A percentile compares a stretch with the other conserved stretches of the same genome.
Evolutionary conservation across 192 early-diverging fungal genomes (phyloP).

Genomic region (Coemansia sp.): DNA sequence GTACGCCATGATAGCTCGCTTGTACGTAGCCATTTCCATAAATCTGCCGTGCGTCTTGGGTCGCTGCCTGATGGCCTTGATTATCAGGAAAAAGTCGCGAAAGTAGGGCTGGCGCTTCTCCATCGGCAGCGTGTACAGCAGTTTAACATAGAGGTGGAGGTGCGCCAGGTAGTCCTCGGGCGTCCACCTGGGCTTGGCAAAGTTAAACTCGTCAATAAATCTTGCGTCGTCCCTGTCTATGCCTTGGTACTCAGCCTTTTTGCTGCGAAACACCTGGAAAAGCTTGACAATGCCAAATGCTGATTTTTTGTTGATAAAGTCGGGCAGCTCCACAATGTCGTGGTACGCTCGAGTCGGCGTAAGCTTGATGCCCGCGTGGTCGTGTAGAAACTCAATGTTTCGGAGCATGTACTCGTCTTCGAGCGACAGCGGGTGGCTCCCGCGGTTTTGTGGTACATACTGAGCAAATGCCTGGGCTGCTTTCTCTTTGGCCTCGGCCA

Average conservation of each 20-base stretch:
- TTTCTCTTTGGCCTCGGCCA: background rate
- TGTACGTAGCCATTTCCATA: background rate
- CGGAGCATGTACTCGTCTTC: slow-evolving; percentile 4
- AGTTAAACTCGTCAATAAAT: slow-evolving; percentile 30
- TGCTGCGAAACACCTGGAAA: slow-evolving; percentile 2
- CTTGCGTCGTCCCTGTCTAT: background rate
- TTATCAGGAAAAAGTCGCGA: slow-evolving; percentile 40
- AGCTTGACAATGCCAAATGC: slow-evolving; percentile 16
- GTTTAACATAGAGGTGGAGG: slow-evolving; percentile 19
- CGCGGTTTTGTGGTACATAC: slow-evolving; percentile 1
- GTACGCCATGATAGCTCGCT: slow-evolving; percentile 15
- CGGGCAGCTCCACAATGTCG: background rate
- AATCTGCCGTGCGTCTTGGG: slow-evolving; percentile 16
- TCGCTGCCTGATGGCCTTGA: slow-evolving; percentile 45
- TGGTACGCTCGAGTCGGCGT: slow-evolving; percentile 28
- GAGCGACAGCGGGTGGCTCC: slow-evolving; percentile 17
- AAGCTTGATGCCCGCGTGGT: slow-evolving; percentile 16
- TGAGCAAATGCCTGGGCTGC: background rate
- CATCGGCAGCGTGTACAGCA: slow-evolving; percentile 10
- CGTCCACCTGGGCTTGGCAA: slow-evolving; percentile 6
- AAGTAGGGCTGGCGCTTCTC: background rate
- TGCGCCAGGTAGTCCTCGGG: slow-evolving; percentile 9
- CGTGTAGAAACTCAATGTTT: slow-evolving; percentile 13
- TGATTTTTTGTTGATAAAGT: background rate
- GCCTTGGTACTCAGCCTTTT: background rate